Conservation (phyloP, 164 flowering plant genomes). For the Pachysandra terminalis region DNA sequence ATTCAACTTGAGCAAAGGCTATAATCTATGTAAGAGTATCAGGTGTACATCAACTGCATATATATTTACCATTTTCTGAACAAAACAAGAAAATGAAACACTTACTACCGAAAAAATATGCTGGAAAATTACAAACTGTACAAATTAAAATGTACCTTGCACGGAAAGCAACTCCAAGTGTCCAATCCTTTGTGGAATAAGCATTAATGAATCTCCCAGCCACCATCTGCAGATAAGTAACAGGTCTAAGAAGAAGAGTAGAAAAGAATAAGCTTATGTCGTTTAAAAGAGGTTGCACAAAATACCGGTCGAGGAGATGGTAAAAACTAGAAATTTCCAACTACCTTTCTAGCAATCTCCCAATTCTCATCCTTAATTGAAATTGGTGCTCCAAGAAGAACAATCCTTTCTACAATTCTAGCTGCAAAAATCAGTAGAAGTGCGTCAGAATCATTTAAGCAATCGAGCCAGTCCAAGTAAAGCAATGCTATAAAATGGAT, state of each 20-base stretch:
- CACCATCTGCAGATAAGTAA: constrained; percentile 58
- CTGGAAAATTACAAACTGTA: background rate
- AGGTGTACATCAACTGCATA: too few relatives aligned
- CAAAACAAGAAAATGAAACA: background rate
- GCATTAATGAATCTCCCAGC: constrained; percentile 94
- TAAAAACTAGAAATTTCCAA: background rate
- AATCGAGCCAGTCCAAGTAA: background rate
- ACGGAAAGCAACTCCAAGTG: constrained; percentile 91
- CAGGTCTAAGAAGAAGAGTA: too few relatives aligned
- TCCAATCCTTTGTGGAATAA: constrained; percentile 88
- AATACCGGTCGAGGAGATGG: constrained; percentile 4
- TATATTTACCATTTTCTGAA: too few relatives aligned
- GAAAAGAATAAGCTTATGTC: background rate
- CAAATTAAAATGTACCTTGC: constrained; percentile 58
- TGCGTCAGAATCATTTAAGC: constrained; percentile 2
- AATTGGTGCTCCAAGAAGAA: constrained; percentile 96
- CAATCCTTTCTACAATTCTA: constrained; percentile 86
- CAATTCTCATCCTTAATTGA: constrained; percentile 74
- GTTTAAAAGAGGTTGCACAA: too few relatives aligned
- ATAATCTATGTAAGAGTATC: too few relatives aligned
- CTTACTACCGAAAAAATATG: background rate
- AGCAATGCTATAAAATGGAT: background rate
- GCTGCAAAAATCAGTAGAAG: constrained; percentile 35
- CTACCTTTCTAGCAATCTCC: constrained; percentile 82
- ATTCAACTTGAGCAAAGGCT: too few relatives aligned